Percentiles rank a stretch among this genome's conserved stretches.
phyloP scores from a whole-genome alignment of 768 basidiomycete species.

The Macrolepiota fuliginosa region DNA sequence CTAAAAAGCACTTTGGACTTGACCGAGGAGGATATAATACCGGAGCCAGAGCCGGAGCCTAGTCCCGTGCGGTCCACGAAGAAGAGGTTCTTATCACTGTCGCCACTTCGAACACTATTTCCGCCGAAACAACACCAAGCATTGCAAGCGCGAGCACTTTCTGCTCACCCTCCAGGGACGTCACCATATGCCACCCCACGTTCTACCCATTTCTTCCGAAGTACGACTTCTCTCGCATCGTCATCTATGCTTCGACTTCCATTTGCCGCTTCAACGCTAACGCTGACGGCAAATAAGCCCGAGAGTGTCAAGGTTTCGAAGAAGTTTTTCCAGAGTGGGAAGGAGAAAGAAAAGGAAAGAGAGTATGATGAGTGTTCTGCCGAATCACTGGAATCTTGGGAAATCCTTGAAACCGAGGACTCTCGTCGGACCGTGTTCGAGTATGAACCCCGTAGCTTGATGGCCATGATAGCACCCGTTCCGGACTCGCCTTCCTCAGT shows the following conservation, averaged over 20 bases:
- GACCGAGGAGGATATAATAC: not conserved
- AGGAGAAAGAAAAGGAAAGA: conserved; percentile 29
- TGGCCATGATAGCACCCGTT: conserved; percentile 25
- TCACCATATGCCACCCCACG: conserved; percentile 38
- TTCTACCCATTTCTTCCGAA: conserved; percentile 36
- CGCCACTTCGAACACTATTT: conserved; percentile 46
- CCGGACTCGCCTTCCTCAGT: conserved; percentile 15
- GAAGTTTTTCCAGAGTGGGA: conserved; percentile 40
- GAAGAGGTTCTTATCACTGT: conserved; percentile 39
- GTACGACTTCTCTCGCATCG: conserved; percentile 45
- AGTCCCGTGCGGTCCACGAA: conserved; percentile 24
- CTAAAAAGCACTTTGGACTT: conserved; percentile 1
- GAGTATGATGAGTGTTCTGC: conserved; percentile 17
- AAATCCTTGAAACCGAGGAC: conserved; percentile 32
- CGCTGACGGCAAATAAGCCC: conserved; percentile 26
- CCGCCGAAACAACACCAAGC: conserved; percentile 34
- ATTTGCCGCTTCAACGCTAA: conserved; percentile 11
- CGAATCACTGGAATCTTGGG: conserved; percentile 38
- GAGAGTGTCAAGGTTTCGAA: conserved; percentile 30
- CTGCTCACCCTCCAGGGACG: conserved; percentile 37
- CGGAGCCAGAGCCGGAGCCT: not conserved
- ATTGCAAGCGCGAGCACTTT: conserved; percentile 31
- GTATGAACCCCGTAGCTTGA: conserved; percentile 23
- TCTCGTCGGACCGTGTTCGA: conserved; percentile 9
- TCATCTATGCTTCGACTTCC: conserved; percentile 34